Evolutionary conservation across 768 basidiomycete genomes (phyloP).

Genomic region (Boletus sp.): DNA sequence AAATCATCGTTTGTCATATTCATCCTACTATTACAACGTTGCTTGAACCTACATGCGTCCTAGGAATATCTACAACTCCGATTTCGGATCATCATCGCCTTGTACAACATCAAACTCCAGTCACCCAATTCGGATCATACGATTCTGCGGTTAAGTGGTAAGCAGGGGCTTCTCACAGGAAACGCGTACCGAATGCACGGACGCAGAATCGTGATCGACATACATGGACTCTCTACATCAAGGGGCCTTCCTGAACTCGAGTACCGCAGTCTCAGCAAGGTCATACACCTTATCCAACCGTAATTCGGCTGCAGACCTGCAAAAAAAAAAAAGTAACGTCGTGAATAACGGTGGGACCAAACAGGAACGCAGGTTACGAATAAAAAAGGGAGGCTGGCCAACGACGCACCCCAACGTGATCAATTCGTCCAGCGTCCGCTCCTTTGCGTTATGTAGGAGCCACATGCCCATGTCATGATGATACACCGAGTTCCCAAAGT

Average conservation of each 20-base stretch:
- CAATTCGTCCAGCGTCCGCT: conserved; percentile 42
- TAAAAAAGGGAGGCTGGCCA: not conserved
- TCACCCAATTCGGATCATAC: too few species aligned
- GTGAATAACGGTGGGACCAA: not conserved
- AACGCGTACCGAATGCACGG: not conserved
- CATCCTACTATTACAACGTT: too few species aligned
- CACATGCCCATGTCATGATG: conserved; percentile 34
- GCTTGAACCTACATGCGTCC: too few species aligned
- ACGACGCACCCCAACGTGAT: conserved; percentile 31
- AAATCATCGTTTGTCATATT: too few species aligned
- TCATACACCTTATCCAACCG: conserved; percentile 27
- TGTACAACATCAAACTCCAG: too few species aligned
- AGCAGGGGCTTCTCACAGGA: not conserved
- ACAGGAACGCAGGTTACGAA: not conserved
- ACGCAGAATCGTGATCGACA: not conserved
- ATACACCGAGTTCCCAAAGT: conserved; percentile 34
- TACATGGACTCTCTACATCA: not conserved
- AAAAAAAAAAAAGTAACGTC: not conserved
- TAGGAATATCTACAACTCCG: too few species aligned
- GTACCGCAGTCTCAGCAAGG: conserved; percentile 22
- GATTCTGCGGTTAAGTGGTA: too few species aligned
- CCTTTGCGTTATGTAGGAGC: conserved; percentile 39
- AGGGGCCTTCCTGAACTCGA: conserved; percentile 20
- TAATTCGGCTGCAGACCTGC: conserved; percentile 18
- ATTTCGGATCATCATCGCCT: too few species aligned